A percentile compares a stretch with the other conserved stretches of the same genome.
Conservation (phyloP, 192 early-diverging fungal species). For the Jimgerdemannia lactiflua region DNA sequence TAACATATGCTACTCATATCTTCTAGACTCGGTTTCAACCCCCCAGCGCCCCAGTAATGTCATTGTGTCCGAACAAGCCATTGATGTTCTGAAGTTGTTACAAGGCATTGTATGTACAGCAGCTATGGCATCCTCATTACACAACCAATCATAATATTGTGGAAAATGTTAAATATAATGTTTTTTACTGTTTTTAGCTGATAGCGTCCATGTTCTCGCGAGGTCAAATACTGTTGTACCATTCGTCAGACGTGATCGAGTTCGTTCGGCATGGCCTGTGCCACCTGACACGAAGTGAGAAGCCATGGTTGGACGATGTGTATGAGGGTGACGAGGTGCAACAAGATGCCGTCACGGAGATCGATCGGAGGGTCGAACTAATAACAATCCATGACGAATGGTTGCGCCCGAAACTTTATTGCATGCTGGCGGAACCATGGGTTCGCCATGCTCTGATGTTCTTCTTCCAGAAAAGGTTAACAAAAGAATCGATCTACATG, state of each 20-base stretch:
- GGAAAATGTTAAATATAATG: neutral
- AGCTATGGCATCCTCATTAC: neutral
- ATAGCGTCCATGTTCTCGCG: neutral
- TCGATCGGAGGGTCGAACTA: no score
- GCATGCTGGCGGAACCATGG: neutral
- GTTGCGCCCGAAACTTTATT: neutral
- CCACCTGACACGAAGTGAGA: neutral
- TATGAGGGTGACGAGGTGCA: no score
- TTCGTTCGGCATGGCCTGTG: neutral
- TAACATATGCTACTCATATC: neutral
- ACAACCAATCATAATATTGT: no score
- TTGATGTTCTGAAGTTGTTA: neutral
- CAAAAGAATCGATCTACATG: neutral
- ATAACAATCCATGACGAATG: no score
- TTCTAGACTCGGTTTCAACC: neutral
- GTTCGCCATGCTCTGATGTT: neutral
- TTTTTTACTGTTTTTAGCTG: neutral
- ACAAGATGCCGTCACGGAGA: no score
- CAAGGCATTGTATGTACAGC: neutral
- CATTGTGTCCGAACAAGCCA: neutral
- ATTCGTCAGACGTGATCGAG: neutral
- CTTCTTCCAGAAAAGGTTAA: neutral
- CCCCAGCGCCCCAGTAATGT: neutral
- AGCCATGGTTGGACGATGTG: neutral
- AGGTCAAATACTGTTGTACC: neutral